Percentiles rank a stretch among this genome's conserved stretches.
phyloP scores from a whole-genome alignment of 352 stramenopile genomes.

The Thraustotheca clavata region DNA sequence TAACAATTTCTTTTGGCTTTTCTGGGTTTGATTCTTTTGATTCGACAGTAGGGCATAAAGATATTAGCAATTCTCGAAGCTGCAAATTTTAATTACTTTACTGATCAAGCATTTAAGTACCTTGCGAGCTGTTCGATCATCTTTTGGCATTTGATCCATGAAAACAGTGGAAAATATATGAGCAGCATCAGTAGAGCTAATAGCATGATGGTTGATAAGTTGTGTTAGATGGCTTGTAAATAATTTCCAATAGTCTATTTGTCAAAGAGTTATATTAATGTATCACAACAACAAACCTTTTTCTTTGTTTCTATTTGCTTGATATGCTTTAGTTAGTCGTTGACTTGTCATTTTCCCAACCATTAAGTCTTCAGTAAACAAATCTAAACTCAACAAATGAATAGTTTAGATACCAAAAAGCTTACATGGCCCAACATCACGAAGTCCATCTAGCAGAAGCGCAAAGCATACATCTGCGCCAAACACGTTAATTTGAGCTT shows the following conservation, averaged over 20 bases:
- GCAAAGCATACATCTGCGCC: slow-evolving; percentile 72
- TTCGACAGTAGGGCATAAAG: slow-evolving; percentile 36
- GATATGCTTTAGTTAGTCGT: slow-evolving; percentile 67
- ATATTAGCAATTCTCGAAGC: slow-evolving; percentile 54
- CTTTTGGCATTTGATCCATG: slow-evolving; percentile 40
- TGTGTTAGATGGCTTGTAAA: slow-evolving; percentile 51
- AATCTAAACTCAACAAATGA: slow-evolving; percentile 29
- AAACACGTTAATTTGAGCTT: slow-evolving; percentile 70
- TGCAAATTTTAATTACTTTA: slow-evolving; percentile 13
- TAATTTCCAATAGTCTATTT: slow-evolving; percentile 60
- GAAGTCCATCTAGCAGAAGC: slow-evolving; percentile 50
- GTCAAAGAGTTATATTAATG: neutral
- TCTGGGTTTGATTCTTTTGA: slow-evolving; percentile 23
- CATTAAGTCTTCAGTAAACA: slow-evolving; percentile 63
- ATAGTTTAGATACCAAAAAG: neutral
- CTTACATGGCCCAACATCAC: slow-evolving; percentile 46
- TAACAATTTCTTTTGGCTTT: neutral
- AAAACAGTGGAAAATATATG: slow-evolving; percentile 46
- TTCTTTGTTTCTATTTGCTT: slow-evolving; percentile 62
- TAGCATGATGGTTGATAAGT: slow-evolving; percentile 34
- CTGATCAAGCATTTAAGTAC: slow-evolving; percentile 22
- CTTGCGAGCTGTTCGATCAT: slow-evolving; percentile 62
- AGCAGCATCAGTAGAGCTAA: slow-evolving; percentile 30
- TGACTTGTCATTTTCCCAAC: slow-evolving; percentile 77
- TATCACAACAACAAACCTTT: slow-evolving; percentile 27